phyloP scores from a whole-genome alignment of 2,329 filamentous ascomycete genomes.

The Pseudodiploospora longispora region DNA sequence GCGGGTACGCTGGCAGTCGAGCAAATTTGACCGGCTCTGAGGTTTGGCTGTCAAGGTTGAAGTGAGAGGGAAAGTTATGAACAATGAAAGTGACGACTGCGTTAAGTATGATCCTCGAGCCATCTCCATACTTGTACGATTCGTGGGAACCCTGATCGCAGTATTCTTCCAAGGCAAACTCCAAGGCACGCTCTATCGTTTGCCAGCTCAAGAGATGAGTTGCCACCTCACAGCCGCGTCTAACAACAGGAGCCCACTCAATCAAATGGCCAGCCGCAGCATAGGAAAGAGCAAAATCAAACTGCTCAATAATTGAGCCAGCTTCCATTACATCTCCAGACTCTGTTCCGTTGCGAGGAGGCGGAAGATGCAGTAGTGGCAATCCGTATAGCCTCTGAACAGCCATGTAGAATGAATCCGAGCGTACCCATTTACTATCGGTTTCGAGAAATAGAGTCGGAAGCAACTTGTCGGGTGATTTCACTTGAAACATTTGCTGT shows the following conservation, averaged over 20 bases:
- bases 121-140: slow-evolving; percentile 43
- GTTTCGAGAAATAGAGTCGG: slow-evolving; percentile 35
- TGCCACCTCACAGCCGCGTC: slow-evolving; percentile 53
- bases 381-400: slow-evolving; percentile 51
- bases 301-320: slow-evolving; percentile 33
- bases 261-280: slow-evolving; percentile 55
- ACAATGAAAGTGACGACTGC: slow-evolving; percentile 51
- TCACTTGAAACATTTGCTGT: slow-evolving; percentile 23
- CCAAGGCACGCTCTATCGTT: slow-evolving; percentile 51
- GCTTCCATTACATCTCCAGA: slow-evolving; percentile 26
- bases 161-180: slow-evolving; percentile 43
- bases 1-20: slow-evolving; percentile 28
- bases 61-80: slow-evolving; percentile 50
- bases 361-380: slow-evolving; percentile 35
- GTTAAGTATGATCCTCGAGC: slow-evolving; percentile 45
- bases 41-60: slow-evolving; percentile 46
- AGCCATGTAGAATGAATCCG: slow-evolving; percentile 49
- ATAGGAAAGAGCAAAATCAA: slow-evolving; percentile 54
- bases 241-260: slow-evolving; percentile 44
- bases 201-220: slow-evolving; percentile 52
- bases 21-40: slow-evolving; percentile 27
- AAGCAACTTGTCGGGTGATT: slow-evolving; percentile 13
- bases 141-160: slow-evolving; percentile 31
- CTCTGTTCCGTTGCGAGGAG: slow-evolving; percentile 18
- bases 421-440: slow-evolving; percentile 43